Evolutionary conservation across 768 basidiomycete species (phyloP).

Genomic region (Mycena chlorophos): DNA sequence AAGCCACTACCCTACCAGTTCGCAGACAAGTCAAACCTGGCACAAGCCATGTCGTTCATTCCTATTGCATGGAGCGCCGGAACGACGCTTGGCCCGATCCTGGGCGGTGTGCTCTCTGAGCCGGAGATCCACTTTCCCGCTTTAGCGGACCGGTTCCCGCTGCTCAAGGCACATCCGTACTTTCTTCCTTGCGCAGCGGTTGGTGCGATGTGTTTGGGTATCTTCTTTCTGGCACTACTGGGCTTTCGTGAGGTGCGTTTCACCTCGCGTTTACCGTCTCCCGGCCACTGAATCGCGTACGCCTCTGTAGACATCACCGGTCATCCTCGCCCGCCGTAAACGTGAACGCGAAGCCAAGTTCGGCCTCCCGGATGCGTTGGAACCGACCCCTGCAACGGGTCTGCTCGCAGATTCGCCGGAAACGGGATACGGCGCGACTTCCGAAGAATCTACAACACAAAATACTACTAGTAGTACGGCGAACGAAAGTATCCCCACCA

Average conservation of each 20-base stretch:
- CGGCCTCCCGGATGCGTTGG: not conserved
- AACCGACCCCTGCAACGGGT: constrained; percentile 11
- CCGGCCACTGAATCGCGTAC: not conserved
- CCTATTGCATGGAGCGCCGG: constrained; percentile 32
- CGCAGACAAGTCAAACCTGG: constrained; percentile 30
- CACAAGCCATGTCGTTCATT: constrained; percentile 30
- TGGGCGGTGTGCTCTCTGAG: constrained; percentile 29
- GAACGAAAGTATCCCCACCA: constrained; percentile 12
- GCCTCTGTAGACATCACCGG: constrained; percentile 14
- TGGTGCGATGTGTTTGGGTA: constrained; percentile 21
- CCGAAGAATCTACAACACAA: not conserved
- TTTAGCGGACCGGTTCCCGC: constrained; percentile 22
- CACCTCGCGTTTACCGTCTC: not conserved
- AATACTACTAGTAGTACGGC: not conserved
- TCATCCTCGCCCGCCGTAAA: constrained; percentile 11
- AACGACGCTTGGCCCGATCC: constrained; percentile 24
- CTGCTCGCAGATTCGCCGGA: not conserved
- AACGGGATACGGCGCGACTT: constrained; percentile 13
- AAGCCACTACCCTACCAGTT: constrained; percentile 21
- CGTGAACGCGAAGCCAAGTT: constrained; percentile 5
- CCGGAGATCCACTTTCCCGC: constrained; percentile 19
- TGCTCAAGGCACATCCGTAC: constrained; percentile 31
- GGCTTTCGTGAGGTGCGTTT: constrained; percentile 30
- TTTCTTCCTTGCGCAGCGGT: constrained; percentile 32
- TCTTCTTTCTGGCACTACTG: constrained; percentile 23